Percentiles rank a stretch among this genome's conserved stretches.
phyloP scores from a whole-genome alignment of 305 asterid species.

The Fraxinus nigra region DNA sequence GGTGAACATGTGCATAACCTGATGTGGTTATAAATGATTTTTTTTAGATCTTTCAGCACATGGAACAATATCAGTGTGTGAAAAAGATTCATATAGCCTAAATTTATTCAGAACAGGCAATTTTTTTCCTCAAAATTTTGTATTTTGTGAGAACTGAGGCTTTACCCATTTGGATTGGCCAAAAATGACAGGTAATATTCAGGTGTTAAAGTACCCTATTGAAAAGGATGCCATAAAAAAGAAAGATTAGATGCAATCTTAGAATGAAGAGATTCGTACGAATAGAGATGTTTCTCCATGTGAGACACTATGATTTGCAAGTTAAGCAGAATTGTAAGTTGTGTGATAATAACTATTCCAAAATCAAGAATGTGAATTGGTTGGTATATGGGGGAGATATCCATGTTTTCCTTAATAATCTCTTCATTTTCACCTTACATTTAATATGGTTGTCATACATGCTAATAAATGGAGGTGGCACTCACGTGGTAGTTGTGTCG shows the following conservation, averaged over 20 bases:
- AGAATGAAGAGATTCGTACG: background rate
- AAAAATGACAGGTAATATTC: background rate
- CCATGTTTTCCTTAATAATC: background rate
- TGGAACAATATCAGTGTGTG: background rate
- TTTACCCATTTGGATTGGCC: background rate
- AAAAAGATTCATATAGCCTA: background rate
- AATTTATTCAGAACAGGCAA: background rate
- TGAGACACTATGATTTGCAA: background rate
- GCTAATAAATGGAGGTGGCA: background rate
- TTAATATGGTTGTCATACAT: background rate
- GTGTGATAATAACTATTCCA: background rate
- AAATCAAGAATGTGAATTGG: background rate
- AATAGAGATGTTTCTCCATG: background rate
- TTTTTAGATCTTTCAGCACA: background rate
- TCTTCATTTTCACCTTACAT: background rate
- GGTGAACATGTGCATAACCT: background rate
- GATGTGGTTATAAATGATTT: background rate
- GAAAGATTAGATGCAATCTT: background rate
- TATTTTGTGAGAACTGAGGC: background rate
- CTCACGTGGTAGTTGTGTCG: background rate
- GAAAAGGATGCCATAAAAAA: background rate
- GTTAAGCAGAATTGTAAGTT: background rate
- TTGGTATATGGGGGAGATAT: background rate
- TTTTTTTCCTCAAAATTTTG: background rate
- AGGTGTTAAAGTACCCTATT: background rate